A percentile compares a stretch with the other conserved stretches of the same genome.
These are phyloP conservation scores for Lactifluus piperatus DNA, from an alignment of 768 basidiomycete genomes.

Conservation along the genomic window DNA sequence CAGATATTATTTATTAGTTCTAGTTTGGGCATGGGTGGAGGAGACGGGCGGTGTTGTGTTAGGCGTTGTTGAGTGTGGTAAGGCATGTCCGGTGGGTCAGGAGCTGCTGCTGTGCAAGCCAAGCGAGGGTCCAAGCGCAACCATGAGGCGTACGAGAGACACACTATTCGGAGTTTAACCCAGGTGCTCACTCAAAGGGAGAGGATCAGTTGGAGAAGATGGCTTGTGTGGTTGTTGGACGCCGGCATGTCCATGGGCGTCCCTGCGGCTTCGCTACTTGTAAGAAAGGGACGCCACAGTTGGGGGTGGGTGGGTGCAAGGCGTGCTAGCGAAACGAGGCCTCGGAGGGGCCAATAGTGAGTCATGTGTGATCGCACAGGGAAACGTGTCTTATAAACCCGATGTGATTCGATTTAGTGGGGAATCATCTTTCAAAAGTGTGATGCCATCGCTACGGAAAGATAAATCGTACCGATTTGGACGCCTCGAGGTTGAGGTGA, in stretches of 20 bases:
- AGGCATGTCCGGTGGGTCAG: not conserved
- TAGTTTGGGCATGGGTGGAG: not conserved
- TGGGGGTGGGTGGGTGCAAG: not conserved
- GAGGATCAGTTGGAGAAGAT: not conserved
- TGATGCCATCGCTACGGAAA: slow-evolving; percentile 12
- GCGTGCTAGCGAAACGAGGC: slow-evolving; percentile 8
- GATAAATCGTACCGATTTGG: slow-evolving; percentile 9
- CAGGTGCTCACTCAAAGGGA: not conserved
- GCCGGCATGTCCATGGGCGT: not conserved
- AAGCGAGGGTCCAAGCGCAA: not conserved
- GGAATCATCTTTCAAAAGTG: not conserved
- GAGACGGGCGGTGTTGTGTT: not conserved
- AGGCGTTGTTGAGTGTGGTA: not conserved
- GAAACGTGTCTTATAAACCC: slow-evolving; percentile 11
- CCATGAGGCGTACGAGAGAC: slow-evolving; percentile 15
- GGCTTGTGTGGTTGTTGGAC: not conserved
- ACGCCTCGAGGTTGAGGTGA: slow-evolving; percentile 11
- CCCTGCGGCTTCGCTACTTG: not conserved
- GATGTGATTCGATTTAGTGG: slow-evolving; percentile 5
- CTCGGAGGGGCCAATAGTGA: not conserved
- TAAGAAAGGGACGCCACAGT: slow-evolving; percentile 3
- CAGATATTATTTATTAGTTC: no score
- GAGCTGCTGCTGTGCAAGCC: not conserved
- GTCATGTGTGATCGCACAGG: slow-evolving; percentile 16
- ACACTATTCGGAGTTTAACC: slow-evolving; percentile 14